A percentile compares a stretch with the other conserved stretches of the same genome.
Evolutionary conservation across 1,284 basidiomycete genomes (phyloP).

Genomic region (Filobasidium uniguttulatum): DNA sequence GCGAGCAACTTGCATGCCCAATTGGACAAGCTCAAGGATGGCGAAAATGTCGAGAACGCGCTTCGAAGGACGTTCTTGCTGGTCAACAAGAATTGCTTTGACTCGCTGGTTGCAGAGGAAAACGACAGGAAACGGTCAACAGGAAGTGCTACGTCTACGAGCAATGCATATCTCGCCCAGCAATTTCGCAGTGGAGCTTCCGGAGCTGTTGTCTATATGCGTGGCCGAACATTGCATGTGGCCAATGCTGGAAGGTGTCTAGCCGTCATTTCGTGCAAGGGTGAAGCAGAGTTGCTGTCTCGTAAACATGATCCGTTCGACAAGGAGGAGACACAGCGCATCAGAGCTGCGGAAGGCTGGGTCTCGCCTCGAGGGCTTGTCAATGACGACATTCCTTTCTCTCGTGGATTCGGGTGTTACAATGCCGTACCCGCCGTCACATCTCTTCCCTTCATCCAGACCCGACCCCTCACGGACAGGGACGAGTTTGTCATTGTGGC

Average conservation of each 20-base stretch:
- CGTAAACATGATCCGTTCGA: constrained; percentile 84
- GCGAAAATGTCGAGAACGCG: constrained; percentile 57
- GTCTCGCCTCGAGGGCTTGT: constrained; percentile 86
- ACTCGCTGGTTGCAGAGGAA: constrained; percentile 42
- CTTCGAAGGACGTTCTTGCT: constrained; percentile 71
- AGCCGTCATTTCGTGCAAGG: constrained; percentile 73
- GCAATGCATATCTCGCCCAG: constrained; percentile 24
- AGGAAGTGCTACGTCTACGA: constrained; percentile 42
- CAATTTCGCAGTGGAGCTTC: constrained; percentile 63
- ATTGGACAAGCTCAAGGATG: constrained; percentile 43
- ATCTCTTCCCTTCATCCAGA: constrained; percentile 64
- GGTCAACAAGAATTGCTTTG: constrained; percentile 65
- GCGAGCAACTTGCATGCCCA: constrained; percentile 48
- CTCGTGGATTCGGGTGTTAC: constrained; percentile 88
- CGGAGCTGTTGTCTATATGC: constrained; percentile 75
- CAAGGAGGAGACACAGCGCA: constrained; percentile 66
- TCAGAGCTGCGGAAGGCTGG: constrained; percentile 88
- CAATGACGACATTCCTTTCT: constrained; percentile 83
- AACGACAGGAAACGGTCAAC: constrained; percentile 53
- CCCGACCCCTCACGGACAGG: constrained; percentile 58
- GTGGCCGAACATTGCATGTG: constrained; percentile 66
- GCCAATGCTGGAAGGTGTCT: constrained; percentile 84
- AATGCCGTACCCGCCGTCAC: constrained; percentile 84
- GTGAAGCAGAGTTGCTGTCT: constrained; percentile 62
- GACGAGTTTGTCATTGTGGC: constrained; percentile 97